A percentile compares a stretch with the other conserved stretches of the same genome.
These are phyloP conservation scores for Colletotrichum plurivorum DNA, from an alignment of 2,329 filamentous ascomycete genomes.

Conservation along the genomic window DNA sequence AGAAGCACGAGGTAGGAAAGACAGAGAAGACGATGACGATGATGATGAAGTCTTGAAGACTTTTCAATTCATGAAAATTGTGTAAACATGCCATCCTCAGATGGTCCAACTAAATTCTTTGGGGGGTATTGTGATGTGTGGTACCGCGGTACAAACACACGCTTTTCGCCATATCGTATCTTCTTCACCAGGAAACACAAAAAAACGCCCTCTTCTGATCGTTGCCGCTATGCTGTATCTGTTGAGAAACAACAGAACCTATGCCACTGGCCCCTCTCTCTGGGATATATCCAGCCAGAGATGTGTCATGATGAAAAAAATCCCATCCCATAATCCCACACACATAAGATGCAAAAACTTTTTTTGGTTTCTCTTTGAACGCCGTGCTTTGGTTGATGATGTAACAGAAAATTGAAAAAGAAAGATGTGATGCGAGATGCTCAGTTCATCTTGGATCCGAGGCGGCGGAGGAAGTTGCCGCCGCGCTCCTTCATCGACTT, in stretches of 20 bases:
- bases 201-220: conserved; percentile 29
- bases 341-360: conserved; percentile 6
- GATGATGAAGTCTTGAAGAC: conserved; percentile 5
- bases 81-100: conserved; percentile 22
- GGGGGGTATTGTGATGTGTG: conserved; percentile 52
- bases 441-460: conserved; percentile 49
- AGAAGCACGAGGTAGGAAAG: too few relatives aligned
- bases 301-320: too few relatives aligned
- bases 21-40: too few relatives aligned
- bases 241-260: too few relatives aligned
- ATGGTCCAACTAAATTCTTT: conserved; percentile 27
- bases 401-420: conserved; percentile 6
- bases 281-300: too few relatives aligned
- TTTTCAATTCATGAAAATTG: conserved; percentile 23
- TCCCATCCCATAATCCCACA: conserved; percentile 30
- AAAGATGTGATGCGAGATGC: not conserved
- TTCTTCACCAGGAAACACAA: conserved; percentile 63
- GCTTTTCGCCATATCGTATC: conserved; percentile 46
- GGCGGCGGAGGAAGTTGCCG: conserved; percentile 56
- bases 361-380: conserved; percentile 29
- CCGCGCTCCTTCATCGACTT: conserved; percentile 39
- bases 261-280: too few relatives aligned
- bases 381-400: conserved; percentile 15
- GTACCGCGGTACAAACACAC: conserved; percentile 5
- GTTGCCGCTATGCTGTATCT: too few relatives aligned